phyloP scores from a whole-genome alignment of 2,329 filamentous ascomycete species.

The Aspergillus terreus region DNA sequence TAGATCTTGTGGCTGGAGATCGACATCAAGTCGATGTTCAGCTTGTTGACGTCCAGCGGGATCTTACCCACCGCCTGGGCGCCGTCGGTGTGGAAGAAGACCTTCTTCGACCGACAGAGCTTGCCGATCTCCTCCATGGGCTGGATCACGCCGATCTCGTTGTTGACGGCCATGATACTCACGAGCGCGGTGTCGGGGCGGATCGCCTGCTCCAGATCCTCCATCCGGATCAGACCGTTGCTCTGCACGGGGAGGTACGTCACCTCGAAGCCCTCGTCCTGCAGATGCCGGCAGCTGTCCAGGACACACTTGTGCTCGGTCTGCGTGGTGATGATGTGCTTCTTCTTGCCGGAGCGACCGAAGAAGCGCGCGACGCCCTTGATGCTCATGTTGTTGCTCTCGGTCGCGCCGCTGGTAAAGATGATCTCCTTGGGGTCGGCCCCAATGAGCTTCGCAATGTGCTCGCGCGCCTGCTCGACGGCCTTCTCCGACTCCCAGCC shows the following conservation, averaged over 20 bases:
- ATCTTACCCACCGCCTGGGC: conserved; percentile 99
- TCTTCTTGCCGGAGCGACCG: conserved; percentile 90
- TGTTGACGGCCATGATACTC: conserved; percentile 98
- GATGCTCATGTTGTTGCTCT: conserved; percentile 99
- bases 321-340: conserved; percentile 94
- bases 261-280: conserved; percentile 93
- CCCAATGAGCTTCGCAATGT: conserved; percentile 83
- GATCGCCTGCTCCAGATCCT: conserved; percentile 82
- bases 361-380: conserved; percentile 98
- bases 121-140: conserved; percentile 90
- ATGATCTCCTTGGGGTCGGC: conserved; percentile 98
- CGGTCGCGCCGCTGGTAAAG: conserved; percentile 95
- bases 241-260: conserved; percentile 92
- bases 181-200: conserved; percentile 86
- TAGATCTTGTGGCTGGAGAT: conserved; percentile 99
- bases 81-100: conserved; percentile 97
- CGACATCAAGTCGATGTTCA: conserved; percentile 98
- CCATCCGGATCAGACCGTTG: conserved; percentile 81
- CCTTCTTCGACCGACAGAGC: conserved; percentile 83
- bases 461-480: conserved; percentile 77
- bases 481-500: conserved; percentile 98
- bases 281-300: conserved; percentile 92
- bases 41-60: conserved; percentile 89
- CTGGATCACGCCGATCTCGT: conserved; percentile 99
- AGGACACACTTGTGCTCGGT: conserved; percentile 99